Conservation (phyloP, 148 eudicot genomes). For the Vaccinium vitisidaea region DNA sequence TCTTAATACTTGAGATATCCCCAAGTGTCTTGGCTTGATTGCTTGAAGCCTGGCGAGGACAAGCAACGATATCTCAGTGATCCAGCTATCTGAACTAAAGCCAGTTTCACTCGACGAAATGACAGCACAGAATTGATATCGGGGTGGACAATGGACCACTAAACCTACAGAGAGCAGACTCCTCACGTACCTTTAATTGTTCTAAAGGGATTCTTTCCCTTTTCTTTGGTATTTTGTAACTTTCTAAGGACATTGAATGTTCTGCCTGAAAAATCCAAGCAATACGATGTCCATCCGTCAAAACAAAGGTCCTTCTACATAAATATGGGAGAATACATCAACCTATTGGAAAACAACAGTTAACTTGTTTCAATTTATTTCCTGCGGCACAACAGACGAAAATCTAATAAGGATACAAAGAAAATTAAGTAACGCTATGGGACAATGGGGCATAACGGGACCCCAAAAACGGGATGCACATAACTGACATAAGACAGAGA, state of each 20-base stretch:
- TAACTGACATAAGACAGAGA: neutral
- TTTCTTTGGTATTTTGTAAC: neutral
- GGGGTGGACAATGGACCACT: neutral
- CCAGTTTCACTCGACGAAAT: neutral
- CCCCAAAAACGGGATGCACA: neutral
- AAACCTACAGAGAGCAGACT: neutral
- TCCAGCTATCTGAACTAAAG: neutral
- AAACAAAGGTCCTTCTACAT: neutral
- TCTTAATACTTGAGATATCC: neutral
- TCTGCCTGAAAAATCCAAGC: neutral
- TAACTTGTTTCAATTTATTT: neutral
- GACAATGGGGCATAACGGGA: neutral
- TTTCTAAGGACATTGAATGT: neutral
- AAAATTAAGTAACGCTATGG: neutral
- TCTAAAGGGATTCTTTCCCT: neutral
- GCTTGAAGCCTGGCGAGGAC: neutral
- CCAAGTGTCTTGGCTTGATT: neutral
- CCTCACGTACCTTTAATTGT: neutral
- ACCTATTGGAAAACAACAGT: neutral
- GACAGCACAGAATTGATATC: neutral
- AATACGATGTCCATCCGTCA: neutral
- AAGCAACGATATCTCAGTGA: neutral
- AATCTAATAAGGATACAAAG: neutral
- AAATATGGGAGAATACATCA: neutral
- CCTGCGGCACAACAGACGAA: neutral